phyloP scores from a whole-genome alignment of 139 green algal genomes.

The Mesotaenium endlicherianum region DNA sequence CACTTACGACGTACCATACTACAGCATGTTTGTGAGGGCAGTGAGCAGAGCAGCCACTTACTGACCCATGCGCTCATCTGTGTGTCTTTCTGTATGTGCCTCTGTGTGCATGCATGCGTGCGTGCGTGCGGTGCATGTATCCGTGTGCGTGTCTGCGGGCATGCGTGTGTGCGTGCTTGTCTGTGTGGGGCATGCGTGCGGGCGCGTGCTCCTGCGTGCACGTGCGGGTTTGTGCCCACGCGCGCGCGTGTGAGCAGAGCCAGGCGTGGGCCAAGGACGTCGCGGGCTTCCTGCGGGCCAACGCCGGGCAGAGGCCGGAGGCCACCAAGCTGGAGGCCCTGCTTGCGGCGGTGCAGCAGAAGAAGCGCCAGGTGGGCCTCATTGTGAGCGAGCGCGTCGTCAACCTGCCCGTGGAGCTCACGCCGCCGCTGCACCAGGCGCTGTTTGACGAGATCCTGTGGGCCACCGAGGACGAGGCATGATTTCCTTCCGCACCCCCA shows the following conservation, averaged over 20 bases:
- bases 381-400: conserved; percentile 85
- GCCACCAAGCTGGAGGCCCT: conserved; percentile 43
- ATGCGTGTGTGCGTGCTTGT: too few species aligned
- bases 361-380: conserved; percentile 55
- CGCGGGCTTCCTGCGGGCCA: conserved; percentile 57
- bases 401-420: conserved; percentile 71
- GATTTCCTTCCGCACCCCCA: neutral
- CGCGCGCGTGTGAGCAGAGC: neutral
- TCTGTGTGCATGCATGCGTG: too few species aligned
- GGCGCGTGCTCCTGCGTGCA: neutral
- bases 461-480: conserved; percentile 62
- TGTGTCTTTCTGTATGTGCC: too few species aligned
- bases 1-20: too few species aligned
- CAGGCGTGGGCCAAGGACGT: conserved; percentile 64
- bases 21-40: too few species aligned
- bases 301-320: conserved; percentile 37
- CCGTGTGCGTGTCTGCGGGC: too few species aligned
- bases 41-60: too few species aligned
- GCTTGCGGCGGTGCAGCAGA: conserved; percentile 7
- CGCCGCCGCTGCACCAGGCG: conserved; percentile 75
- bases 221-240: neutral
- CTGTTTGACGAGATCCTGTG: conserved; percentile 77
- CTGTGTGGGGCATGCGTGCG: too few species aligned
- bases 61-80: too few species aligned
- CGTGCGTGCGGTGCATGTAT: too few species aligned